Percentiles rank a stretch among this genome's conserved stretches.
Conservation (phyloP, 306 rosid species). For the Oxytropis ochrocephala region DNA sequence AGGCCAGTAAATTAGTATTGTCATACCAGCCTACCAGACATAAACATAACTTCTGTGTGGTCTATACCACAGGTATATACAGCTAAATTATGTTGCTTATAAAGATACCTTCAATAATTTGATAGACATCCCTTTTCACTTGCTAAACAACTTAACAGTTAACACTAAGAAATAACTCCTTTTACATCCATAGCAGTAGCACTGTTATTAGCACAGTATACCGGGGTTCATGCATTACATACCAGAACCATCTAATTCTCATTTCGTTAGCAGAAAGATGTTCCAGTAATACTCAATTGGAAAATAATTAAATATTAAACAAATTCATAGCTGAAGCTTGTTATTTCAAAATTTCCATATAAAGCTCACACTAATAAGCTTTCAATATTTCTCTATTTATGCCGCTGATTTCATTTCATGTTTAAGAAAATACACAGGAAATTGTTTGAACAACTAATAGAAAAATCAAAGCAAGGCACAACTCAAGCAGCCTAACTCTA, state of each 20-base stretch:
- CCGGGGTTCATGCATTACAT: neutral
- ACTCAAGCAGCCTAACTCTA: neutral
- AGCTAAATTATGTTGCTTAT: neutral
- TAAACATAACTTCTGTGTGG: neutral
- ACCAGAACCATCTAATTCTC: neutral
- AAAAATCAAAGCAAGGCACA: slow-evolving; percentile 4
- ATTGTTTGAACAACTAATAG: neutral
- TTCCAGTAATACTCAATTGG: neutral
- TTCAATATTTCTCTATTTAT: neutral
- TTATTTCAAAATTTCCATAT: neutral
- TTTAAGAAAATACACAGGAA: slow-evolving; percentile 8
- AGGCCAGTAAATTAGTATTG: neutral
- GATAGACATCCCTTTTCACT: neutral
- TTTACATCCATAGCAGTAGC: neutral
- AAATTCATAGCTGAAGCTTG: neutral
- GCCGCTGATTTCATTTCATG: neutral
- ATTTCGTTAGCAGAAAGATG: slow-evolving; percentile 3
- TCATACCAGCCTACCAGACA: neutral
- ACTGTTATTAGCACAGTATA: neutral
- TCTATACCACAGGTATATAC: neutral
- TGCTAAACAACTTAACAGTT: neutral
- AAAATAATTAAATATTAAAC: neutral
- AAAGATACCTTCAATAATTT: slow-evolving; percentile 1
- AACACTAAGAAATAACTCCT: neutral
- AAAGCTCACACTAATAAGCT: neutral